Evolutionary conservation across 441 rosid genomes (phyloP).

Genomic region (Metrosideros polymorpha): DNA sequence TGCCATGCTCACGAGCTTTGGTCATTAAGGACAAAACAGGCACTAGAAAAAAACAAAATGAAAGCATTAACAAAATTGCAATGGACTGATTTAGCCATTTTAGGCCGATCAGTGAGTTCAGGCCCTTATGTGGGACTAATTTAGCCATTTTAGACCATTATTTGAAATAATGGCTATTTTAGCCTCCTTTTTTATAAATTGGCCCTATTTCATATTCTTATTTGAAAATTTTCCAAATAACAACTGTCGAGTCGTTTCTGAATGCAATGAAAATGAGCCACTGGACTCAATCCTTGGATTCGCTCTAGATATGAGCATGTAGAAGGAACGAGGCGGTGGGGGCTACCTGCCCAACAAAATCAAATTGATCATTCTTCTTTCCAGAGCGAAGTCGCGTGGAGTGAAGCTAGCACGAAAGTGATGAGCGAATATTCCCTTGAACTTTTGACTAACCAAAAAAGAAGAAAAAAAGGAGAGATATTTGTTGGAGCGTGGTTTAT

Average conservation of each 20-base stretch:
- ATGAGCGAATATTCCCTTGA: neutral
- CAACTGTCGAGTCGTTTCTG: neutral
- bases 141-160: neutral
- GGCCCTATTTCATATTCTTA: neutral
- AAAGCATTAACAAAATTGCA: too few species aligned
- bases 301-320: neutral
- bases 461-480: too few species aligned
- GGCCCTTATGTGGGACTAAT: neutral
- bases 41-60: too few species aligned
- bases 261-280: neutral
- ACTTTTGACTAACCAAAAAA: neutral
- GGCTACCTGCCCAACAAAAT: neutral
- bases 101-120: fast-evolving
- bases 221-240: neutral
- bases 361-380: neutral
- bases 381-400: neutral
- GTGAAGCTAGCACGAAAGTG: neutral
- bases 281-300: neutral
- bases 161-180: fast-evolving
- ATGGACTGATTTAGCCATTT: too few species aligned
- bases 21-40: too few species aligned
- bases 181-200: neutral
- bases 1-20: too few species aligned
- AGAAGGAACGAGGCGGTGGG: neutral
- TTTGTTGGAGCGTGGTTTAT: too few species aligned